Percentiles rank a stretch among this genome's conserved stretches.
Conservation (phyloP, 2,329 filamentous ascomycete genomes). For the Fusarium gaditjirri region DNA sequence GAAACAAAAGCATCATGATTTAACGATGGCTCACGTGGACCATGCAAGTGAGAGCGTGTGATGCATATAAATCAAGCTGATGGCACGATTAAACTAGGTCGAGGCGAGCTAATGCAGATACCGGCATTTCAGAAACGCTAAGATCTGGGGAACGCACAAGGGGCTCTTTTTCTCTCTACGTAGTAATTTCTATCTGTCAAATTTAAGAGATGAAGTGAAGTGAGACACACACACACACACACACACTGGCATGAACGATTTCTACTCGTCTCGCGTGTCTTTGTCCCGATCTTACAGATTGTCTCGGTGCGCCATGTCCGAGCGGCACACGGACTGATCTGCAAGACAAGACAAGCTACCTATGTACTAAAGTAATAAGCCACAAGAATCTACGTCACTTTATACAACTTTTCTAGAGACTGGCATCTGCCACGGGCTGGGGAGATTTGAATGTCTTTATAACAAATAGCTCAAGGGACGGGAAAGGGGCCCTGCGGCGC, state of each 20-base stretch:
- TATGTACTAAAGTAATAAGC: background rate
- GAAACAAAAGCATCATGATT: conserved; percentile 18
- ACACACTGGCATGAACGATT: conserved; percentile 25
- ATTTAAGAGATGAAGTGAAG: background rate
- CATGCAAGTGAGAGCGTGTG: conserved; percentile 27
- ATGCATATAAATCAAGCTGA: conserved; percentile 15
- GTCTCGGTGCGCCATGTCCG: conserved; percentile 22
- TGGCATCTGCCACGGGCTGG: conserved; percentile 21
- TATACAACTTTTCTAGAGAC: conserved; percentile 1
- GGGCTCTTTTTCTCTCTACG: background rate
- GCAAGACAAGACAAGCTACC: conserved; percentile 19
- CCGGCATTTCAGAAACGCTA: conserved; percentile 16
- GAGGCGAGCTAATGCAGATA: conserved; percentile 31
- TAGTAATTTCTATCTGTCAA: background rate
- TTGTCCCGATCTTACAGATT: conserved; percentile 26
- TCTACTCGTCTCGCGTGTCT: conserved; percentile 19
- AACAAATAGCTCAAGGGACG: background rate
- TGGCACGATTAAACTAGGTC: conserved; percentile 16
- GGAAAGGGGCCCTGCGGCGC: conserved; percentile 7
- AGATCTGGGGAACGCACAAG: conserved; percentile 18
- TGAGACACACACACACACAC: conserved; percentile 1
- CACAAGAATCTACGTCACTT: conserved; percentile 28
- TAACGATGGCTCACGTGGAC: conserved; percentile 19
- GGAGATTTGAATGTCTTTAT: conserved; percentile 38
- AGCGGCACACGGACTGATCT: conserved; percentile 7